A percentile compares a stretch with the other conserved stretches of the same genome.
phyloP scores from a whole-genome alignment of 192 early-diverging fungal species.

The Powellomyces hirtus region DNA sequence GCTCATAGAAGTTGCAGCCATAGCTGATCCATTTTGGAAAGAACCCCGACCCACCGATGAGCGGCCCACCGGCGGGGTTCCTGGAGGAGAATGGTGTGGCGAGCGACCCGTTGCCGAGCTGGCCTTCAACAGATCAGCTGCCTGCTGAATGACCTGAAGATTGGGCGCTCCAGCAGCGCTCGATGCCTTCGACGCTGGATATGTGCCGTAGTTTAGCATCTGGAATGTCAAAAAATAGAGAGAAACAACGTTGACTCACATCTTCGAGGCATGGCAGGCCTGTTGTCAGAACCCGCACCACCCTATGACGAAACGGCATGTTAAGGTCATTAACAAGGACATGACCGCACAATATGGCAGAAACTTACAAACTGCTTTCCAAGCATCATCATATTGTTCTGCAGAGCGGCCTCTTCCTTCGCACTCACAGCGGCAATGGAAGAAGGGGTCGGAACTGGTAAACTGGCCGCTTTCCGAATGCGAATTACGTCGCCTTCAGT shows the following conservation, averaged over 20 bases:
- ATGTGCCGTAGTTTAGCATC: too few species aligned
- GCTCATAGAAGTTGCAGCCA: neutral
- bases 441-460: constrained; percentile 1
- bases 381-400: constrained; percentile 34
- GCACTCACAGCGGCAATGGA: neutral
- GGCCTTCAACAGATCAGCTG: constrained; percentile 15
- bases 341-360: too few species aligned
- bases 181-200: constrained; percentile 6
- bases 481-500: constrained; percentile 82
- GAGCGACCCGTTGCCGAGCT: neutral
- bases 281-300: too few species aligned
- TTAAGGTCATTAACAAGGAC: too few species aligned
- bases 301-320: too few species aligned
- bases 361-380: constrained; percentile 13
- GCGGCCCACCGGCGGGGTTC: constrained; percentile 9
- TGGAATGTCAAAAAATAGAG: too few species aligned
- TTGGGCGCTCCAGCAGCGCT: neutral
- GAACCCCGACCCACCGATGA: constrained; percentile 4
- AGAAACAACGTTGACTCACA: too few species aligned
- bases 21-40: neutral
- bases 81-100: constrained; percentile 19
- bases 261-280: too few species aligned
- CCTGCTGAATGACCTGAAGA: constrained; percentile 16
- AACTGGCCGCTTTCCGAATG: constrained; percentile 59
- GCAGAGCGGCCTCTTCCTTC: constrained; percentile 50